Evolutionary conservation across 306 rosid genomes (phyloP), one percentile per base, ranked within the genome.

Genomic region (Rosa multiflora): DNA sequence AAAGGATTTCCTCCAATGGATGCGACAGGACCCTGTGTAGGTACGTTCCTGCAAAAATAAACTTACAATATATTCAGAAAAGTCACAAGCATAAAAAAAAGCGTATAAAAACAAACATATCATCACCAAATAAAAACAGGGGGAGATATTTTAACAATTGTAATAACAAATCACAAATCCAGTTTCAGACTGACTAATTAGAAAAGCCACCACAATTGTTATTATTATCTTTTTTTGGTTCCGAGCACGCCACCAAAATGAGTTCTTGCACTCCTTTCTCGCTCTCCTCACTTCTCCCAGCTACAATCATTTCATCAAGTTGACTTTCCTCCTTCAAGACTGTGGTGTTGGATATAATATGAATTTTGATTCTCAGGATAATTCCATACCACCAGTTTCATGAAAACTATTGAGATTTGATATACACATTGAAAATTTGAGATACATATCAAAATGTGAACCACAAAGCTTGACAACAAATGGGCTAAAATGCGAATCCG

Each of bases 1-100:
- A 94, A 94, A 71, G 97, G 98, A 83, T 94, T 94, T 68, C 97
- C 94, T 80, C 97, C 96, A 6, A 89, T 17, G 0, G 98, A 83
- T 47, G 92, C 89, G 72, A 89, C 92, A 20, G 90, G 83, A 62
- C 91, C 97, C 14, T 82, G 92, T 29, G 88, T 44, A 26, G 90
- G 82, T 59, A 86, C 86, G 59, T 81, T 90, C 92, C 97, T 94
- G 94, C 78, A 81, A 82, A 51, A 82, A 18, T 26, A 39, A 77
- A 49, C 73, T 83, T 59, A 10, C 17, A 56, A 26, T 75, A 23
- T 29, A 51, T 46, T 49, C 52, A 58, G 20, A 49, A 5, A 8
- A 32, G 44, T 2, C 7, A 52, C 76, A 18, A 15, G 4, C 64
- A 35, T 20, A 11, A 73, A 52, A 32, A 0, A 51, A 52, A 18